Conservation (phyloP, 352 stramenopile genomes). For the Pythium diclinum region DNA sequence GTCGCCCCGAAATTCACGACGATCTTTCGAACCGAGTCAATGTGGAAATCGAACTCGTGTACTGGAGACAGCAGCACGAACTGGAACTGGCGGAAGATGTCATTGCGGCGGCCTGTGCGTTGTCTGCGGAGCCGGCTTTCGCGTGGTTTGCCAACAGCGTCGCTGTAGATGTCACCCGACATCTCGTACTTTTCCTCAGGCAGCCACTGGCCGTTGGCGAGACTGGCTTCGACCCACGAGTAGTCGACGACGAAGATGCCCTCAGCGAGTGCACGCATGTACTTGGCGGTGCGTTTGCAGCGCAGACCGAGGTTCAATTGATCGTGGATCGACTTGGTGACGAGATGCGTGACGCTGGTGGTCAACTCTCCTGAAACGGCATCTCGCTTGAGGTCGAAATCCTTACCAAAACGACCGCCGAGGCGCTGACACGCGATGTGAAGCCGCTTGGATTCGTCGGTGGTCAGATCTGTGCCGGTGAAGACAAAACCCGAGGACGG, state of each 20-base stretch:
- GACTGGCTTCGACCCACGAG: conserved; percentile 68
- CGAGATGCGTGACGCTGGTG: conserved; percentile 71
- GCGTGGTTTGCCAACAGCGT: conserved; percentile 62
- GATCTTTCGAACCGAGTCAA: conserved; percentile 51
- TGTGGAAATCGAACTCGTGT: conserved; percentile 71
- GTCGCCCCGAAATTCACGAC: conserved; percentile 70
- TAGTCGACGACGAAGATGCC: conserved; percentile 75
- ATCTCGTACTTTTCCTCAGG: conserved; percentile 73
- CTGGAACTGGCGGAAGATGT: conserved; percentile 74
- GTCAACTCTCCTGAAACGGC: conserved; percentile 33
- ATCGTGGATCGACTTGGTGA: conserved; percentile 59
- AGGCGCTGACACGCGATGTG: conserved; percentile 55
- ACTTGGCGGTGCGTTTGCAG: conserved; percentile 83
- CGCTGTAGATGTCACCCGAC: conserved; percentile 76
- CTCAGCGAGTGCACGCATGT: conserved; percentile 80
- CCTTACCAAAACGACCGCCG: conserved; percentile 63
- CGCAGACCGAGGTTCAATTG: conserved; percentile 27
- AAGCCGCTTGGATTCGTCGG: conserved; percentile 51
- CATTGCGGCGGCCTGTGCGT: conserved; percentile 55
- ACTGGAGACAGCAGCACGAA: conserved; percentile 73
- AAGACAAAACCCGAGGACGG: conserved; percentile 30
- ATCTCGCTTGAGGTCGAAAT: conserved; percentile 69
- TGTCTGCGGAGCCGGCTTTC: conserved; percentile 48
- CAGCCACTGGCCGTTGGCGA: conserved; percentile 59
- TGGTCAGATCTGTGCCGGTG: conserved; percentile 56